Conservation (phyloP, 192 early-diverging fungal species). For the Entomortierella parvispora region DNA sequence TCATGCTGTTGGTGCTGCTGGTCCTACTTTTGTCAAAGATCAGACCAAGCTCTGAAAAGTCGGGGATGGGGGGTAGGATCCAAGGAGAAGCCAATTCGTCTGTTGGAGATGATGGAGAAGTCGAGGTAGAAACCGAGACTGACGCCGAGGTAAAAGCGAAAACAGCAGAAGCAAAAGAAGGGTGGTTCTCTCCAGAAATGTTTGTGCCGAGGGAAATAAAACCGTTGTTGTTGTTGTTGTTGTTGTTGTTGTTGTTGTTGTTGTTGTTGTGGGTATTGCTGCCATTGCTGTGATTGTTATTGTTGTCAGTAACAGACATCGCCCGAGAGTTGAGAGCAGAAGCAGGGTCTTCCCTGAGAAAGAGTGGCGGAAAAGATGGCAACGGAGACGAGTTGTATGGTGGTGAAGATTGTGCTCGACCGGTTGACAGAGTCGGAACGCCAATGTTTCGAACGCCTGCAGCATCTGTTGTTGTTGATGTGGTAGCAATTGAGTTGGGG, state of each 20-base stretch:
- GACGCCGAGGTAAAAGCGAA: not conserved
- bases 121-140: constrained; percentile 9
- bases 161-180: not conserved
- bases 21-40: constrained; percentile 27
- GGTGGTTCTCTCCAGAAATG: not conserved
- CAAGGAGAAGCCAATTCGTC: constrained; percentile 23
- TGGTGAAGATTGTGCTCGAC: no score
- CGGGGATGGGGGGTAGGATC: constrained; percentile 35
- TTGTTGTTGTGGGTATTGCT: not conserved
- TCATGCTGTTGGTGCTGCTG: not conserved
- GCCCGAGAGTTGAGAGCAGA: not conserved
- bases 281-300: not conserved
- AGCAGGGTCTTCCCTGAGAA: not conserved
- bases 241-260: not conserved
- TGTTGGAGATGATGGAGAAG: constrained; percentile 11
- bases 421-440: no score
- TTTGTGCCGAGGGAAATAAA: no score
- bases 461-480: not conserved
- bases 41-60: constrained; percentile 40
- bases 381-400: no score
- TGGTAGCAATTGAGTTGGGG: constrained; percentile 1
- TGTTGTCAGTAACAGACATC: not conserved
- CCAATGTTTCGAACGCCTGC: no score
- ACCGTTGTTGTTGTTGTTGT: constrained; percentile 1
- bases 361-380: no score